phyloP scores from a whole-genome alignment of 1,284 basidiomycete genomes.

The Trichosporon inkin region DNA sequence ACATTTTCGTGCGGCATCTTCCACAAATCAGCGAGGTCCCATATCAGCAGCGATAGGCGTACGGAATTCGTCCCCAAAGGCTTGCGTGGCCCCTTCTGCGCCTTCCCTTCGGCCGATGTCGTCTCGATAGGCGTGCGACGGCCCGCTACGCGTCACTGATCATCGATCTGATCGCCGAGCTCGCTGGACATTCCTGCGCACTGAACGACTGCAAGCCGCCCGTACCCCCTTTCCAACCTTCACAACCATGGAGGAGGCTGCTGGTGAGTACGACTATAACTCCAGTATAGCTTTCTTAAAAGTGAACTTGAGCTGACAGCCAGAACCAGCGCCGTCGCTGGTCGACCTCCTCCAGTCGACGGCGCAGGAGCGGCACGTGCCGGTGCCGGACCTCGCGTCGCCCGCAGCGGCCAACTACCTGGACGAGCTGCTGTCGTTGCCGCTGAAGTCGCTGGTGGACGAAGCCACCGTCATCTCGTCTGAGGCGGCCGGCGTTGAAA shows the following conservation, averaged over 20 bases:
- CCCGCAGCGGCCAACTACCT: conserved; percentile 34
- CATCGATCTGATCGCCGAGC: conserved; percentile 4
- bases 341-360: conserved; percentile 34
- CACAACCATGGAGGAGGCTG: conserved; percentile 25
- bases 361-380: conserved; percentile 11
- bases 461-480: conserved; percentile 71
- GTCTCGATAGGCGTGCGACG: not conserved
- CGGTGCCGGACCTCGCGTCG: conserved; percentile 24
- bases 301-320: not conserved
- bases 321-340: conserved; percentile 28
- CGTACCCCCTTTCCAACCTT: not conserved
- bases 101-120: not conserved
- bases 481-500: conserved; percentile 75
- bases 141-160: conserved; percentile 1
- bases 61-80: not conserved
- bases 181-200: not conserved
- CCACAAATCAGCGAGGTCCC: not conserved
- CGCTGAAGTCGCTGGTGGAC: conserved; percentile 61
- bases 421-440: conserved; percentile 60
- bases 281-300: no score
- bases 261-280: conserved; percentile 18
- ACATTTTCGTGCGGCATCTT: not conserved
- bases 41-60: not conserved
- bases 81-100: not conserved
- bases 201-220: not conserved